Conservation (phyloP, 108 stramenopile species). For the Skeletonema grethae region DNA sequence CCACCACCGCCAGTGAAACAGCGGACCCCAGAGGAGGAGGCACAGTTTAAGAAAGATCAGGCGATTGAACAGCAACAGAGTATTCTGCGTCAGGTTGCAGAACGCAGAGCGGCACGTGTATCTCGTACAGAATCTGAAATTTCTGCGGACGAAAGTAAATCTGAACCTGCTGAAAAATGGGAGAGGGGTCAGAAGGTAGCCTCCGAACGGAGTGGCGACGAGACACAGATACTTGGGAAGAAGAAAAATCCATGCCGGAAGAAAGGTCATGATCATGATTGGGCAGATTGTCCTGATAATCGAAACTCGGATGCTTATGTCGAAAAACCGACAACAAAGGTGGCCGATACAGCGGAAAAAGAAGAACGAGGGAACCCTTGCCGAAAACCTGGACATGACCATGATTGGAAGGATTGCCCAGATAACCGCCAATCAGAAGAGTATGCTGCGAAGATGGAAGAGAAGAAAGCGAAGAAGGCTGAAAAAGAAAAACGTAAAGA, state of each 20-base stretch:
- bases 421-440: background rate
- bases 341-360: background rate
- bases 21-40: conserved; percentile 21
- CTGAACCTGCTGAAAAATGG: background rate
- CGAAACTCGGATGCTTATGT: background rate
- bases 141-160: conserved; percentile 13
- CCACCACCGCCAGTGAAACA: conserved; percentile 4
- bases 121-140: conserved; percentile 7
- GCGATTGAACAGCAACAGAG: conserved; percentile 35
- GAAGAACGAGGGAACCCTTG: background rate
- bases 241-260: background rate
- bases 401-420: conserved; percentile 3
- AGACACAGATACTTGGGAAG: conserved; percentile 2
- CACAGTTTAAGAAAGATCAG: conserved; percentile 14
- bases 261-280: conserved; percentile 13
- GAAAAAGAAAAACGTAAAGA: background rate
- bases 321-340: background rate
- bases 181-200: background rate
- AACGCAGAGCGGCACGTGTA: conserved; percentile 28
- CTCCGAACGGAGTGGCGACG: background rate
- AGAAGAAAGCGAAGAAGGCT: background rate
- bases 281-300: conserved; percentile 9
- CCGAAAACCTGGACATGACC: background rate
- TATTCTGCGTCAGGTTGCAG: conserved; percentile 29
- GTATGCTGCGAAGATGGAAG: conserved; percentile 3